These are phyloP conservation scores for Pseudofabraea citricarpa DNA, from an alignment of 2,329 filamentous ascomycete species.

Conservation along the genomic window DNA sequence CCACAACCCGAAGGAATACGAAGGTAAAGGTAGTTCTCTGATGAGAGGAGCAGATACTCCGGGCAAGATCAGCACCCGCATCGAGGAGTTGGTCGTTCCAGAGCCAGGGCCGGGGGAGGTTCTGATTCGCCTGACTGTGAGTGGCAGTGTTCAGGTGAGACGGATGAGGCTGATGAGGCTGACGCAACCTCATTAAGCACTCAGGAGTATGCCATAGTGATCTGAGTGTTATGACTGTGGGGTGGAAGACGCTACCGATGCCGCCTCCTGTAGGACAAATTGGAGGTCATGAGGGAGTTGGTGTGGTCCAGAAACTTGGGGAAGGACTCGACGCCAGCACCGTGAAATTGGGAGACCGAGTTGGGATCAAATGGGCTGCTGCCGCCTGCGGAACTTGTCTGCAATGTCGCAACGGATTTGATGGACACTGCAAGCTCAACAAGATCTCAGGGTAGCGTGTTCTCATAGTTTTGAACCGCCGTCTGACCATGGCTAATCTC, in stretches of 20 bases:
- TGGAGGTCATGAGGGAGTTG: slow-evolving; percentile 64
- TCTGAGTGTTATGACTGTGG: slow-evolving; percentile 44
- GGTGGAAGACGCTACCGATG: slow-evolving; percentile 45
- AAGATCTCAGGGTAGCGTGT: slow-evolving; percentile 50
- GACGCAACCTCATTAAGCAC: slow-evolving; percentile 1
- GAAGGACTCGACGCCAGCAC: slow-evolving; percentile 45
- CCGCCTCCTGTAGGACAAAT: slow-evolving; percentile 56
- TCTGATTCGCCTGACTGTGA: slow-evolving; percentile 50
- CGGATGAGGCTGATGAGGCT: background rate
- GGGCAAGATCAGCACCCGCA: slow-evolving; percentile 55
- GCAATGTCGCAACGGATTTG: slow-evolving; percentile 6
- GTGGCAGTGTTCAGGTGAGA: background rate
- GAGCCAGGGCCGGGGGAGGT: slow-evolving; percentile 58
- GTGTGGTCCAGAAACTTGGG: slow-evolving; percentile 57
- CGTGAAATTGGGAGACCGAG: slow-evolving; percentile 57
- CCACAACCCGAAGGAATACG: too few species aligned
- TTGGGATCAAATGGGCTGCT: slow-evolving; percentile 55
- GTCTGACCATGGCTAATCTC: too few species aligned
- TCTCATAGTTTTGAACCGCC: too few species aligned
- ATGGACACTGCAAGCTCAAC: slow-evolving; percentile 35
- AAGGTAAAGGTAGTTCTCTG: too few species aligned
- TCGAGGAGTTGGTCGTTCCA: slow-evolving; percentile 56
- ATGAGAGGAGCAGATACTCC: too few species aligned
- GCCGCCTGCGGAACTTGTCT: slow-evolving; percentile 8
- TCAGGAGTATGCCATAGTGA: slow-evolving; percentile 14